Evolutionary conservation across 768 basidiomycete species (phyloP).

Genomic region (Mycena vitilis): DNA sequence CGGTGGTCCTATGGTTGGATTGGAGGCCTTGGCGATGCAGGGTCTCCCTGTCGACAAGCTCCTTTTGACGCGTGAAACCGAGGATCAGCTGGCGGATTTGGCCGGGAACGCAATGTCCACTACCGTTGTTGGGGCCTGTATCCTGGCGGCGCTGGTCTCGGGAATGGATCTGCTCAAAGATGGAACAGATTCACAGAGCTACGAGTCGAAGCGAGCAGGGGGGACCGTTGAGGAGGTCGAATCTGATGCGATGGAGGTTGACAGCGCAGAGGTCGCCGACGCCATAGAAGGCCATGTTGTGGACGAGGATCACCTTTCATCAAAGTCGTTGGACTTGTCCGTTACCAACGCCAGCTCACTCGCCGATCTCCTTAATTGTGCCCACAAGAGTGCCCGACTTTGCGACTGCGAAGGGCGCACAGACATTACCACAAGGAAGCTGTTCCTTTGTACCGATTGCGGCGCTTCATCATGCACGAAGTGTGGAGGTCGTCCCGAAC

Average conservation of each 20-base stretch:
- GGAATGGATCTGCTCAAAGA: slow-evolving; percentile 73
- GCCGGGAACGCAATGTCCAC: slow-evolving; percentile 99
- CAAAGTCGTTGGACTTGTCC: slow-evolving; percentile 77
- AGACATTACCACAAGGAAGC: slow-evolving; percentile 73
- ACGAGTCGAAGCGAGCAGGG: slow-evolving; percentile 70
- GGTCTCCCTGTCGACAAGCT: slow-evolving; percentile 94
- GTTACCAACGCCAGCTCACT: slow-evolving; percentile 60
- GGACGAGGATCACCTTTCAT: slow-evolving; percentile 76
- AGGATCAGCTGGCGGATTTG: slow-evolving; percentile 93
- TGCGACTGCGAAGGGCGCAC: slow-evolving; percentile 93
- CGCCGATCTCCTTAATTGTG: slow-evolving; percentile 67
- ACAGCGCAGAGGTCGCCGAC: slow-evolving; percentile 40
- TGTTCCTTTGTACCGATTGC: slow-evolving; percentile 83
- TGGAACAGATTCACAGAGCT: slow-evolving; percentile 73
- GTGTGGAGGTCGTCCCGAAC: slow-evolving; percentile 93
- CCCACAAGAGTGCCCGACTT: slow-evolving; percentile 78
- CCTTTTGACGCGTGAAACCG: slow-evolving; percentile 90
- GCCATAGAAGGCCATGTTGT: slow-evolving; percentile 65
- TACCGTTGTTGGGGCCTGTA: slow-evolving; percentile 92
- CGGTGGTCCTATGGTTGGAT: slow-evolving; percentile 94
- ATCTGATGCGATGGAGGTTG: slow-evolving; percentile 63
- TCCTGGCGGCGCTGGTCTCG: slow-evolving; percentile 82
- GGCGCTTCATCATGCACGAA: slow-evolving; percentile 82
- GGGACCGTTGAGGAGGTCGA: slow-evolving; percentile 44
- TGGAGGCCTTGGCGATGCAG: slow-evolving; percentile 94